Evolutionary conservation across 1,284 basidiomycete genomes (phyloP).

Genomic region (Rhodotorula sp.): DNA sequence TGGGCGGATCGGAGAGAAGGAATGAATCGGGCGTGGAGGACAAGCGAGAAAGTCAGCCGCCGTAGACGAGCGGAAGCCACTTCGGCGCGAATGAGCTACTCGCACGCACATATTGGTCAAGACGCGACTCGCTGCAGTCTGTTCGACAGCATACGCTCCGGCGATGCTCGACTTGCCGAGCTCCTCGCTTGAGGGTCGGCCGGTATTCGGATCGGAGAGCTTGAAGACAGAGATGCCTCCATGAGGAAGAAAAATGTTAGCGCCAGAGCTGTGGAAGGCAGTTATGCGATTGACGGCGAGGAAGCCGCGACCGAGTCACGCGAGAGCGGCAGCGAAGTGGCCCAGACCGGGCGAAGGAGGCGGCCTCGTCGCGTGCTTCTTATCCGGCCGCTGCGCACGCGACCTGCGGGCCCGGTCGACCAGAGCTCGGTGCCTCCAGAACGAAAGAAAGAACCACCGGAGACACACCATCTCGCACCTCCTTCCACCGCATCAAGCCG

Average conservation of each 20-base stretch:
- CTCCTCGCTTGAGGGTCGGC: conserved; percentile 43
- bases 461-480: conserved; percentile 53
- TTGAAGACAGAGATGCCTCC: conserved; percentile 54
- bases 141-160: conserved; percentile 55
- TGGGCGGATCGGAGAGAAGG: too few relatives aligned
- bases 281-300: not conserved
- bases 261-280: not conserved
- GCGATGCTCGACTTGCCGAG: conserved; percentile 54
- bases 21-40: not conserved
- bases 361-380: too few relatives aligned
- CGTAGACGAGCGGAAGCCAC: not conserved
- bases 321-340: too few relatives aligned
- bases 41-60: not conserved
- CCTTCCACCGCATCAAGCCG: conserved; percentile 58
- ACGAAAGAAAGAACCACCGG: not conserved
- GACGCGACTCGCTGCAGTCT: conserved; percentile 55
- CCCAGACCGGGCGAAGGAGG: too few relatives aligned
- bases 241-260: not conserved
- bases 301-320: too few relatives aligned
- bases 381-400: too few relatives aligned
- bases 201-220: conserved; percentile 31
- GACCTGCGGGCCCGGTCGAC: not conserved
- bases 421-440: too few relatives aligned
- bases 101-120: conserved; percentile 55
- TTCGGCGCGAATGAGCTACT: too few relatives aligned